A percentile compares a stretch with the other conserved stretches of the same genome.
Evolutionary conservation across 305 asterid genomes (phyloP).

Genomic region (Fraxinus albicans): DNA sequence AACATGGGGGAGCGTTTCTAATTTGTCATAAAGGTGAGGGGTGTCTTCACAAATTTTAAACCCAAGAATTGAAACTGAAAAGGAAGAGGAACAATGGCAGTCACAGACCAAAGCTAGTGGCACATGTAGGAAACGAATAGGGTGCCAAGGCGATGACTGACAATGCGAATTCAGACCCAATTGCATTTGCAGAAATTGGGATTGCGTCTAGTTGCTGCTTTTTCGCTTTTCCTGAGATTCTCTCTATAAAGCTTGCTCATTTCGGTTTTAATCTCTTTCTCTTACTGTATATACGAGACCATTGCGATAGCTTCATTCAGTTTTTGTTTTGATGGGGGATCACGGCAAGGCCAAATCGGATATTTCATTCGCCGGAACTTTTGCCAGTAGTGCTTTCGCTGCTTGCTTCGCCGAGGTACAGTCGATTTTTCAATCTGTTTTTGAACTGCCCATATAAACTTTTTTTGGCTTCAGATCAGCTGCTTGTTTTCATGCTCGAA

Average conservation of each 20-base stretch:
- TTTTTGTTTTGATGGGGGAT: not conserved
- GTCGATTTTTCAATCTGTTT: not conserved
- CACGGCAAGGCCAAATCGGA: not conserved
- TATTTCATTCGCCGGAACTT: constrained; percentile 30
- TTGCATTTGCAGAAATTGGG: not conserved
- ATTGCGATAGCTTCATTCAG: not conserved
- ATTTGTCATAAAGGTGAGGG: no score
- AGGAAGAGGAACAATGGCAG: no score
- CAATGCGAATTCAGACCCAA: not conserved
- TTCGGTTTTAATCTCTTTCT: not conserved
- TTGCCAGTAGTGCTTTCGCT: constrained; percentile 31
- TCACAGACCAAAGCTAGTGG: not conserved
- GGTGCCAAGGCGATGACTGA: not conserved
- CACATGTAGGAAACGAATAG: not conserved
- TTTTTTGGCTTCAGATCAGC: no score
- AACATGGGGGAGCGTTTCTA: no score
- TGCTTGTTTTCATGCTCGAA: no score
- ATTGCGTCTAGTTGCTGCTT: not conserved
- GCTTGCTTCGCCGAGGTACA: constrained; percentile 33
- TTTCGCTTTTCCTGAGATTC: not conserved
- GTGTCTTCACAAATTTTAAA: no score
- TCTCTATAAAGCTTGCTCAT: not conserved
- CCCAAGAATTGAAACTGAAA: no score
- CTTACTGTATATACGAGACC: not conserved
- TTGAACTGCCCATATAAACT: no score